Base-by-base conservation (phyloP, 352 stramenopile genomes). In the Phytophthora constricta region DNA sequence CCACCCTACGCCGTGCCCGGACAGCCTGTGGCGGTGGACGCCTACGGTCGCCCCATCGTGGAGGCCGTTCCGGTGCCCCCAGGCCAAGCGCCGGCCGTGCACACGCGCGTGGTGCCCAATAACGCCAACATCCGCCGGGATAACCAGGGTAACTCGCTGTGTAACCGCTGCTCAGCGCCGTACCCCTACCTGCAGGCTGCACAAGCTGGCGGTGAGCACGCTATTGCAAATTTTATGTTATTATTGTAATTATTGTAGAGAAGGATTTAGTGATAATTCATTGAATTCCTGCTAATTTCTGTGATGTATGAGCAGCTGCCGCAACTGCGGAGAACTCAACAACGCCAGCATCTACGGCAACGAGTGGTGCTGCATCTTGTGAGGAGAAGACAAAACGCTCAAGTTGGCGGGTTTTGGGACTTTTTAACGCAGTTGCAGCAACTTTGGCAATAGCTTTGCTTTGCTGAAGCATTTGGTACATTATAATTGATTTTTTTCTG, bases 281-380 rank as follows among this genome's bases (percentile, higher is more conserved):
- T n/a, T n/a, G n/a, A n/a, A 20, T 52, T 37, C 45, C 22, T 34
- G 19, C 5, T 10, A 27, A 60, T 2, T 48, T 22, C n/a, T 49
- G 22, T 49, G 46, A 11, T 17, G 28, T 39, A 3, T 34, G 41
- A 17, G 46, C 43, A 78, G 83, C 53, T 93, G 86, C 69, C 83
- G 83, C 48, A 84, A 70, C 42, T 93, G 86, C 54, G 78, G 82
- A 17, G 75, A 92, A 34, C 70, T 93, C 25, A 93, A 93, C 68
- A 93, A 92, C 53, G 86, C 86, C 28, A 93, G 86, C 53, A 66
- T 87, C 20, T 91, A 90, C 58, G 85, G 85, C 55, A 76, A 89
- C 56, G 86, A 93, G 58, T 92, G 84, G 65, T 90, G 82, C 77
- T 79, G 43, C 22, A 83, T 92, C 33, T 54, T 80, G 41, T 92